Conservation (phyloP, 768 basidiomycete species). For the Hygrophorus pudorinus region DNA sequence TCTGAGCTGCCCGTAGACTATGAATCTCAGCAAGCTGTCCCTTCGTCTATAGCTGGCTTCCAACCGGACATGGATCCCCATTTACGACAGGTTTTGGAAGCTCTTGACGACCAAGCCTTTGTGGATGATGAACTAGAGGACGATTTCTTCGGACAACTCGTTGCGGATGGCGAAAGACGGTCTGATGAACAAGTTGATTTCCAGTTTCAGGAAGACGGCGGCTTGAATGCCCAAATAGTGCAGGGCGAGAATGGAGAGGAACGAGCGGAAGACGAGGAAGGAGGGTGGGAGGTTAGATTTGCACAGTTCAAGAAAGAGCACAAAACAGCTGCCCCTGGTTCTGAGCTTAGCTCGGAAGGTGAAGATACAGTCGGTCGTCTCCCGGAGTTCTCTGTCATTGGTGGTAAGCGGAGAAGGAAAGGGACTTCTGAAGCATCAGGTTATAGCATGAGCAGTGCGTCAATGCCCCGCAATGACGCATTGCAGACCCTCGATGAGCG, state of each 20-base stretch:
- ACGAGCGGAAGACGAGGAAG: conserved; percentile 17
- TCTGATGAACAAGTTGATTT: conserved; percentile 54
- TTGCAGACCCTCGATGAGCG: conserved; percentile 83
- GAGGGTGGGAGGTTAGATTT: conserved; percentile 71
- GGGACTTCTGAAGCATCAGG: conserved; percentile 81
- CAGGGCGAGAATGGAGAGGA: conserved; percentile 15
- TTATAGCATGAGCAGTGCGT: conserved; percentile 96
- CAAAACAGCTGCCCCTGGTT: conserved; percentile 15
- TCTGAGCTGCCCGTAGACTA: conserved; percentile 66
- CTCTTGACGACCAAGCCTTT: conserved; percentile 93
- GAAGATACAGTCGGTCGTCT: conserved; percentile 77
- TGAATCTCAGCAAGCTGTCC: conserved; percentile 70
- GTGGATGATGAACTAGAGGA: conserved; percentile 70
- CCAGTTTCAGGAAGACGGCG: conserved; percentile 52
- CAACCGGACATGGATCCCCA: conserved; percentile 97
- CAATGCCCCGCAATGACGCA: conserved; percentile 88
- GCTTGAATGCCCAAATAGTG: conserved; percentile 15
- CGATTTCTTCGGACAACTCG: conserved; percentile 66
- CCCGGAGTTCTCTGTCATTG: conserved; percentile 65
- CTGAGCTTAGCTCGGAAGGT: conserved; percentile 51
- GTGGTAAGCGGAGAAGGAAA: conserved; percentile 63
- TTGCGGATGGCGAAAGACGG: conserved; percentile 59
- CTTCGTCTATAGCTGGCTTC: conserved; percentile 76
- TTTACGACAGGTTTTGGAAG: conserved; percentile 85
- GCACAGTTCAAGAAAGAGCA: conserved; percentile 62